phyloP scores from a whole-genome alignment of 2,329 filamentous ascomycete species.

The Ophiocordyceps camponoti-leonardi region DNA sequence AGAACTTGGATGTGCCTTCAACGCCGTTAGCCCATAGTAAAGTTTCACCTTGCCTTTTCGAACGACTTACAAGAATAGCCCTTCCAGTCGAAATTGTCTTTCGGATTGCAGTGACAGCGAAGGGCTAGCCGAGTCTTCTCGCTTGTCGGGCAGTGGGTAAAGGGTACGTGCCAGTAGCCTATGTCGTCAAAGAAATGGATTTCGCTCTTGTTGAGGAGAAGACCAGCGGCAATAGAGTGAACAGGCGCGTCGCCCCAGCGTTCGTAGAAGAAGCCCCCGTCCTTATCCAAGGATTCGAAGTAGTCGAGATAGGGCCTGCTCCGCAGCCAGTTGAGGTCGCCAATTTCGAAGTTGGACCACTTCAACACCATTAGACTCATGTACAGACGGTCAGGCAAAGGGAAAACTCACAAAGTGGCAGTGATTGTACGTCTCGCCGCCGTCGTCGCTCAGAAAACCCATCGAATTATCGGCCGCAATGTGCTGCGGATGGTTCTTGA shows the following conservation, averaged over 20 bases:
- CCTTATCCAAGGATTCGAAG: slow-evolving; percentile 73
- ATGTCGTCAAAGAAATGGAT: slow-evolving; percentile 99
- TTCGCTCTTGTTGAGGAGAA: slow-evolving; percentile 82
- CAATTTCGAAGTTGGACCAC: slow-evolving; percentile 99
- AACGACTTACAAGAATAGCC: slow-evolving; percentile 71
- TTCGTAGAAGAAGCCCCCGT: slow-evolving; percentile 98
- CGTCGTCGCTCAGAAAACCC: slow-evolving; percentile 81
- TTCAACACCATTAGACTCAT: not conserved
- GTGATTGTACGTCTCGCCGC: slow-evolving; percentile 83
- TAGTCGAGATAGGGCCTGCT: slow-evolving; percentile 79
- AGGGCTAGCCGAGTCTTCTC: slow-evolving; percentile 71
- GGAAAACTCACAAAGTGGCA: slow-evolving; percentile 70
- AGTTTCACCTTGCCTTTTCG: no score
- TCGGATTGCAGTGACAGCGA: slow-evolving; percentile 87
- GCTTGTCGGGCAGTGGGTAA: slow-evolving; percentile 90
- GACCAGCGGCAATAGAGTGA: slow-evolving; percentile 83
- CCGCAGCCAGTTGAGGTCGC: slow-evolving; percentile 83
- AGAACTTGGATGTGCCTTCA: slow-evolving; percentile 57
- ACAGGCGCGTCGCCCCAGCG: slow-evolving; percentile 96
- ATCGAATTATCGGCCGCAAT: slow-evolving; percentile 72
- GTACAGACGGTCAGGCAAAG: not conserved
- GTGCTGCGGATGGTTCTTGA: slow-evolving; percentile 77
- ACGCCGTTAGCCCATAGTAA: not conserved
- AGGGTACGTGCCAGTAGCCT: slow-evolving; percentile 93
- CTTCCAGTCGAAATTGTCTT: slow-evolving; percentile 99